Percentiles rank a stretch among this genome's conserved stretches.
These are phyloP conservation scores for Nothophytophthora sp. DNA, from an alignment of 352 stramenopile genomes.

Conservation along the genomic window DNA sequence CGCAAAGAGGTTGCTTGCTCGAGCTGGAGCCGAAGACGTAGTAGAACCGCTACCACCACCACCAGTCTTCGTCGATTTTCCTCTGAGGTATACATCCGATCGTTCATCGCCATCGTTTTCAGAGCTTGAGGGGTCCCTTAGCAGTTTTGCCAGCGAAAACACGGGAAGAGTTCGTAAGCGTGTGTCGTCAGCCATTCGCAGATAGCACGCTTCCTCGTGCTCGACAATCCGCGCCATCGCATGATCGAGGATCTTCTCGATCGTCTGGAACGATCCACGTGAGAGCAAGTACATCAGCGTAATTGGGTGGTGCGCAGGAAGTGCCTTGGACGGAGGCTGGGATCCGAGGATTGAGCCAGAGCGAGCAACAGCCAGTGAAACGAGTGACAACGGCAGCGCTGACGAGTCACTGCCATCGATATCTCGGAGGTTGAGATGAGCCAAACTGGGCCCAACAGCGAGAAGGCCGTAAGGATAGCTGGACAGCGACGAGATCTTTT, in stretches of 20 bases:
- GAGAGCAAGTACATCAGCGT: slow-evolving; percentile 72
- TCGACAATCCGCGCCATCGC: slow-evolving; percentile 56
- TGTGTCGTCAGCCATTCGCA: slow-evolving; percentile 68
- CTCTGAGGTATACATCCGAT: slow-evolving; percentile 41
- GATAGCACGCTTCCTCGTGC: slow-evolving; percentile 78
- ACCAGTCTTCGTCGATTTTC: slow-evolving; percentile 22
- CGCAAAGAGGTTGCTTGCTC: slow-evolving; percentile 74
- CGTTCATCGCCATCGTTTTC: slow-evolving; percentile 39
- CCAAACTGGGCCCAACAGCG: slow-evolving; percentile 47
- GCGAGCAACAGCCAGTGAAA: neutral
- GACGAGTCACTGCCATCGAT: slow-evolving; percentile 29
- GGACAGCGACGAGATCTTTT: slow-evolving; percentile 48
- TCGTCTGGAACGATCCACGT: slow-evolving; percentile 60
- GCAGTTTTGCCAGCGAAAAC: slow-evolving; percentile 48
- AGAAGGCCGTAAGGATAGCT: slow-evolving; percentile 58
- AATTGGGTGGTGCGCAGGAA: slow-evolving; percentile 58
- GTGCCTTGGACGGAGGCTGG: slow-evolving; percentile 14
- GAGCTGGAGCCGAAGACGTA: slow-evolving; percentile 29
- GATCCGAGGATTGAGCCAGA: slow-evolving; percentile 5
- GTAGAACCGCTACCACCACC: slow-evolving; percentile 2
- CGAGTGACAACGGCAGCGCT: slow-evolving; percentile 8
- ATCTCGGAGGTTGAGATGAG: slow-evolving; percentile 59
- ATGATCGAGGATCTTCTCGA: slow-evolving; percentile 57
- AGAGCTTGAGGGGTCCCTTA: slow-evolving; percentile 23
- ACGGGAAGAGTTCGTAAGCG: slow-evolving; percentile 51